These are phyloP conservation scores for Trichosporon sp. DNA, from an alignment of 1,284 basidiomycete genomes.

Conservation along the genomic window DNA sequence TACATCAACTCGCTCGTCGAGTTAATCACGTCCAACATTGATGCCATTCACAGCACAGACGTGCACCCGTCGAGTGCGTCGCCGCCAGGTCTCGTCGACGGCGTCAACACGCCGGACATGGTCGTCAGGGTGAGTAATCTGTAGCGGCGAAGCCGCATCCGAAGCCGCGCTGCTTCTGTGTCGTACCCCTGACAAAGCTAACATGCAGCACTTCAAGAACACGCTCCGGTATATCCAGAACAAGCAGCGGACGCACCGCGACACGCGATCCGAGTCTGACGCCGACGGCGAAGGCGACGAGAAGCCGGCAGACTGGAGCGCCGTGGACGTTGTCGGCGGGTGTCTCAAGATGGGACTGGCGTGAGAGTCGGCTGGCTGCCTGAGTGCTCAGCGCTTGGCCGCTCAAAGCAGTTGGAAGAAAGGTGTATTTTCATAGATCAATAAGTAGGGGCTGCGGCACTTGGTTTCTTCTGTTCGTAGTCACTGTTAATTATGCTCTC, in stretches of 20 bases:
- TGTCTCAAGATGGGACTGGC: constrained; percentile 69
- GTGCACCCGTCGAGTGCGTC: constrained; percentile 75
- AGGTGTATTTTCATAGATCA: constrained; percentile 9
- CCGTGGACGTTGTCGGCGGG: constrained; percentile 78
- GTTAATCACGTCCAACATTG: constrained; percentile 82
- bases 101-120: constrained; percentile 83
- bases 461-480: background rate
- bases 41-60: constrained; percentile 73
- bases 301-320: constrained; percentile 59
- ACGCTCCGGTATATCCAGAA: constrained; percentile 71
- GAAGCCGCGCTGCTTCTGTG: background rate
- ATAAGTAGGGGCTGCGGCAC: background rate
- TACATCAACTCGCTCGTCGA: constrained; percentile 91
- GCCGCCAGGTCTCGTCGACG: constrained; percentile 77
- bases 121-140: constrained; percentile 52
- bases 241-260: constrained; percentile 30
- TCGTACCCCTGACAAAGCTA: background rate
- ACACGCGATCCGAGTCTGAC: constrained; percentile 17
- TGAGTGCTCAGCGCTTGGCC: background rate
- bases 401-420: too few species aligned
- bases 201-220: constrained; percentile 73
- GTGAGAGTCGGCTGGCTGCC: background rate
- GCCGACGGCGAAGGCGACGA: constrained; percentile 51
- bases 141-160: background rate
- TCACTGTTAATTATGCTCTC: background rate